Evolutionary conservation across 768 basidiomycete genomes (phyloP).

Genomic region (Udeniomyces megalosporus): DNA sequence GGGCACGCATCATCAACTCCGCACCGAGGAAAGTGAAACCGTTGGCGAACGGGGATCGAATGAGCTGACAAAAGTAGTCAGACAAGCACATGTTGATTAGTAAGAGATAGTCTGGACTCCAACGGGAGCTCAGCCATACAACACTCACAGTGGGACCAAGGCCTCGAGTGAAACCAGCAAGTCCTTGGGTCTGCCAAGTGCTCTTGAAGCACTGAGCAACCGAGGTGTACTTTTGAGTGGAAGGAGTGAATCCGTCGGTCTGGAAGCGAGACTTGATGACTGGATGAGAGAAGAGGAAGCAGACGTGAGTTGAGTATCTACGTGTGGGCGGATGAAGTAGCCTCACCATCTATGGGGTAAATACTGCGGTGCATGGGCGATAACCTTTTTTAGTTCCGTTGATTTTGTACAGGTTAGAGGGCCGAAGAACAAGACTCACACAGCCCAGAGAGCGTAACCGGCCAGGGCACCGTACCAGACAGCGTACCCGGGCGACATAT

Average conservation of each 20-base stretch:
- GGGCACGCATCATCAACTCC: slow-evolving; percentile 64
- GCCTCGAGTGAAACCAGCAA: slow-evolving; percentile 77
- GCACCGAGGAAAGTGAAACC: slow-evolving; percentile 94
- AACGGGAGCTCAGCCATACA: too few species aligned
- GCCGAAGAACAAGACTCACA: slow-evolving; percentile 13
- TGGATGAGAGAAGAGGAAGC: slow-evolving; percentile 28
- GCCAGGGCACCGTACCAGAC: slow-evolving; percentile 80
- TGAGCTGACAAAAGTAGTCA: slow-evolving; percentile 38
- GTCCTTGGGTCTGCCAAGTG: slow-evolving; percentile 69
- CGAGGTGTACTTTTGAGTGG: slow-evolving; percentile 61
- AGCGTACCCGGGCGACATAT: slow-evolving; percentile 60
- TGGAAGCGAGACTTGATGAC: slow-evolving; percentile 95
- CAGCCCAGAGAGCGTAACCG: slow-evolving; percentile 53
- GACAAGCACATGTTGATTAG: background rate
- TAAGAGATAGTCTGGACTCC: background rate
- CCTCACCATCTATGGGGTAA: slow-evolving; percentile 12
- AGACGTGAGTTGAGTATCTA: background rate
- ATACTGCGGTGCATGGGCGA: too few species aligned
- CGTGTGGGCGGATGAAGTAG: background rate
- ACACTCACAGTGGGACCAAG: slow-evolving; percentile 79
- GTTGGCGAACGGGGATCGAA: slow-evolving; percentile 60
- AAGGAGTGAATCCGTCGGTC: slow-evolving; percentile 63
- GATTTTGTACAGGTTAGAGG: background rate
- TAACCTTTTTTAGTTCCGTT: too few species aligned
- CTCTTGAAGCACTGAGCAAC: slow-evolving; percentile 66